These are phyloP conservation scores for Apiospora pterosperma DNA, from an alignment of 2,329 filamentous ascomycete species.

Conservation along the genomic window DNA sequence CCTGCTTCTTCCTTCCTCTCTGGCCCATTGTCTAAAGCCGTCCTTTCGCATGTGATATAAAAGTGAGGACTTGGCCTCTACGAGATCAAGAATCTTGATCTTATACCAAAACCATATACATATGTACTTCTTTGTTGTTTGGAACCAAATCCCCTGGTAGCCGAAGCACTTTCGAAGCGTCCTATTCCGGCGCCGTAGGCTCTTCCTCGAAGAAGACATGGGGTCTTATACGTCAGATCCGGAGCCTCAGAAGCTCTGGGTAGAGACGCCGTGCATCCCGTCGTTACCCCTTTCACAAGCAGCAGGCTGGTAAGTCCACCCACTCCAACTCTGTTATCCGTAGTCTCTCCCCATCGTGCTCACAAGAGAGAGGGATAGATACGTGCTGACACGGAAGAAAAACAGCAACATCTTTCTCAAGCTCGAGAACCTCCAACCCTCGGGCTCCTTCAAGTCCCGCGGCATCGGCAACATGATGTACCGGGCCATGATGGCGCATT, in stretches of 20 bases:
- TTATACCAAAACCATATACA: neutral
- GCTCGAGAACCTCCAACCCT: conserved; percentile 80
- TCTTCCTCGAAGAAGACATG: conserved; percentile 25
- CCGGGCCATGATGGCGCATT: conserved; percentile 25
- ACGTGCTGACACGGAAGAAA: neutral
- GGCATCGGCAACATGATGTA: conserved; percentile 72
- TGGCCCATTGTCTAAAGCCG: neutral
- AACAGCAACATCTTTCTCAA: conserved; percentile 78
- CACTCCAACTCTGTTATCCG: neutral
- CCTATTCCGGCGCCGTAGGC: neutral
- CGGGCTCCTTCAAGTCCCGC: conserved; percentile 81
- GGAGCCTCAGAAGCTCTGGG: conserved; percentile 55
- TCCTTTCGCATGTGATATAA: neutral
- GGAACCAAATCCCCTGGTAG: neutral
- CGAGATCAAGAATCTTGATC: neutral
- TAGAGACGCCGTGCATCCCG: conserved; percentile 67
- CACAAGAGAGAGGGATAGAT: neutral
- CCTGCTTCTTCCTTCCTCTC: neutral
- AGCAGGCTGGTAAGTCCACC: conserved; percentile 63
- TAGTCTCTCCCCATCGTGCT: neutral
- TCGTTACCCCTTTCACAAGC: conserved; percentile 63
- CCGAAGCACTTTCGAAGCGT: neutral
- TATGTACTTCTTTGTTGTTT: neutral
- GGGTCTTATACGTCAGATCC: conserved; percentile 35
- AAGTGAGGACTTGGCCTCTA: neutral